Evolutionary conservation across 768 basidiomycete genomes (phyloP), one percentile per base, ranked within the genome.

Genomic region (Podaxis sp.): DNA sequence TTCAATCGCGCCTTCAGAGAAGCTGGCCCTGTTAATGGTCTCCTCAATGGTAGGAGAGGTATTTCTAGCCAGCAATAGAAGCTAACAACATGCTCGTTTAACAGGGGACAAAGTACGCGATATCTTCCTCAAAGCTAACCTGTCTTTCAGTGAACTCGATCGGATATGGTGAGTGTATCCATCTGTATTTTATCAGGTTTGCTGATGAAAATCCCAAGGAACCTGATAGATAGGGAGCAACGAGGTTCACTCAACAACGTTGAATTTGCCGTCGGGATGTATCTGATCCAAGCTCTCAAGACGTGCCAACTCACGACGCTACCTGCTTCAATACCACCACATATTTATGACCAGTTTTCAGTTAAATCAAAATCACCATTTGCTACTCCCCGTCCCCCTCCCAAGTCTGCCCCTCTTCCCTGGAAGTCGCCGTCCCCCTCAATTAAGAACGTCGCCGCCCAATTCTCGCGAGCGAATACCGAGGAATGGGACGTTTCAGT

Each of bases 211-310:
- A 10, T 36, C 37, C 10, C 50, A 62, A 88, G 87, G 83, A 83
- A 82, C 59, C 77, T 91, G 44, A 82, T 86, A 24, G 89, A 91
- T 70, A 83, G 80, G 8, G 79, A 82, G 56, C 75, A 79, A 37
- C 77, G 85, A 38, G 88, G 88, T 5, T 75, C 80, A 2, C 82
- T 93, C 11, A 87, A 90, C 67, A 76, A 82, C 7, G 73, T 82
- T 30, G 88, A 91, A 63, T 93, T 93, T 71, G 83, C 85, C 38
- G 75, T 91, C 63, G 89, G 84, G 40, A 86, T 89, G 84, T 86
- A 86, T 71, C 81, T 89, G 61, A 84, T 91, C 44, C 72, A 77
- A 40, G 72, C 73, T n/a, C 61, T 76, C 15, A 72, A 73, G 66
- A 69, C 72, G 4, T 78, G 76, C 56, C 70, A 71, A 37, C 70